Evolutionary conservation across 805 yeast species (phyloP).

Genomic region (Barnettozyma vustinii): DNA sequence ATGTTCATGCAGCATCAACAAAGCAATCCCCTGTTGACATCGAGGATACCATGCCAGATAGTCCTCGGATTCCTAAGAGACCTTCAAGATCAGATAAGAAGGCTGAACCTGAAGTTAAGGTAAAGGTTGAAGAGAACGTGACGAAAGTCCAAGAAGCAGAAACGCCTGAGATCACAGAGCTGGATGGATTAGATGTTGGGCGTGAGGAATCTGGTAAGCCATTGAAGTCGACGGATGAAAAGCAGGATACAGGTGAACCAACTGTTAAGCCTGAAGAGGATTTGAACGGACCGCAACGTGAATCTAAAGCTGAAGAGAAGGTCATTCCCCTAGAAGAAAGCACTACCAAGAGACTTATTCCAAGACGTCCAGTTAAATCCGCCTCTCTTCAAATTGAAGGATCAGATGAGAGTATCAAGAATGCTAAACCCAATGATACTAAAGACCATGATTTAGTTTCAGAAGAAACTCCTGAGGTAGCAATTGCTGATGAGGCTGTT

Average conservation of each 20-base stretch:
- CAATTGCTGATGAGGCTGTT: neutral
- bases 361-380: neutral
- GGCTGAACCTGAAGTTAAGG: neutral
- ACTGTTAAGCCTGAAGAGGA: neutral
- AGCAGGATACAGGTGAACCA: neutral
- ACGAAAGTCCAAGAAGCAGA: neutral
- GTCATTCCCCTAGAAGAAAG: neutral
- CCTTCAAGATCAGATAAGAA: conserved; percentile 1
- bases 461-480: neutral
- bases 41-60: neutral
- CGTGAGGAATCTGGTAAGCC: neutral
- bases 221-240: no score
- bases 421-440: neutral
- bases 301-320: neutral
- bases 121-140: neutral
- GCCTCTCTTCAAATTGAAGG: neutral
- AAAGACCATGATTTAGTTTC: neutral
- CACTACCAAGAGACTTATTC: neutral
- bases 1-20: neutral
- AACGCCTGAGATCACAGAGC: neutral
- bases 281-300: neutral
- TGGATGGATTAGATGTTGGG: neutral
- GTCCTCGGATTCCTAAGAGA: conserved; percentile 9
- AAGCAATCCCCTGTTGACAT: neutral
- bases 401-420: neutral